Evolutionary conservation across 148 eudicot genomes (phyloP).

Genomic region (Pharnaceum exiguum): DNA sequence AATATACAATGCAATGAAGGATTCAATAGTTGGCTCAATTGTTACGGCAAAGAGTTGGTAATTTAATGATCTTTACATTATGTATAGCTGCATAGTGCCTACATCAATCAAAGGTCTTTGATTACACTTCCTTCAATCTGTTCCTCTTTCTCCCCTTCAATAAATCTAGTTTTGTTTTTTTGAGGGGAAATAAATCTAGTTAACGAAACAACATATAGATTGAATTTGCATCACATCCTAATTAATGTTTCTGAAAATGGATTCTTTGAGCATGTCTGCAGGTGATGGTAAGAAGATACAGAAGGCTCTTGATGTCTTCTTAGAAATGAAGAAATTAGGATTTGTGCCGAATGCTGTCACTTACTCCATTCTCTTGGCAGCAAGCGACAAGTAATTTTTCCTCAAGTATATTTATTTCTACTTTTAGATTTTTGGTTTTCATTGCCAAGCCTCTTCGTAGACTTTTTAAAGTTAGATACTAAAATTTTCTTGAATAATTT

Average conservation of each 20-base stretch:
- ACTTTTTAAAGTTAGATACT: background rate
- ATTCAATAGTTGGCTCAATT: too few species aligned
- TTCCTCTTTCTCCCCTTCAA: too few species aligned
- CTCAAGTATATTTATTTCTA: background rate
- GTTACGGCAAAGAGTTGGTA: too few species aligned
- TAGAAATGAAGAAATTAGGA: constrained; percentile 66
- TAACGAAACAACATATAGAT: too few species aligned
- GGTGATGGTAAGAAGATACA: constrained; percentile 76
- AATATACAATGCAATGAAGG: too few species aligned
- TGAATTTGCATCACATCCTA: too few species aligned
- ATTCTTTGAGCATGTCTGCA: constrained; percentile 25
- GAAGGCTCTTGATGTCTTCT: constrained; percentile 62
- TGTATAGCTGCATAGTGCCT: too few species aligned
- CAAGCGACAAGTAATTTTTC: constrained; percentile 81
- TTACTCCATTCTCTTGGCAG: constrained; percentile 77
- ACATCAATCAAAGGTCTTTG: too few species aligned
- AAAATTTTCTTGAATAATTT: background rate
- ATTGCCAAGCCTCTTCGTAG: background rate
- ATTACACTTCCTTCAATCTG: too few species aligned
- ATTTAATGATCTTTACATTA: too few species aligned
- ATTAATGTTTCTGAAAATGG: background rate
- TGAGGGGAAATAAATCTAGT: too few species aligned
- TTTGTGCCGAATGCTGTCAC: constrained; percentile 75
- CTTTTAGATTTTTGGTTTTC: background rate
- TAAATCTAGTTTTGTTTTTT: too few species aligned